phyloP scores from a whole-genome alignment of 805 yeast genomes.

The Candida coquimbonensis region DNA sequence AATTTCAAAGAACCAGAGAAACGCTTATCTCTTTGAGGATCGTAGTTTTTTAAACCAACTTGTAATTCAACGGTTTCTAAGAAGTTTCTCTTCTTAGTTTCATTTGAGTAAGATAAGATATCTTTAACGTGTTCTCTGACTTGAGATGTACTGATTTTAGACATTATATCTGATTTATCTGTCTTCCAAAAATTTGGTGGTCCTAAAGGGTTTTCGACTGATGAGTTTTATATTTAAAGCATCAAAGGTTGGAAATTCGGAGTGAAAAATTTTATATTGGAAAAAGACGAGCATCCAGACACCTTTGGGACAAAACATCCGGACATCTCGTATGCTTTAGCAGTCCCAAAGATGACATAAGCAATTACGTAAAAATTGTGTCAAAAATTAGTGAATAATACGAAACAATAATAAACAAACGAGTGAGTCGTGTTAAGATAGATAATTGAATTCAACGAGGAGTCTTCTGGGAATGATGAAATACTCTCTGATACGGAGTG shows the following conservation, averaged over 20 bases:
- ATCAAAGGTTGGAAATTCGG: too few species aligned
- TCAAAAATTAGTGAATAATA: background rate
- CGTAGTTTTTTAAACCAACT: slow-evolving; percentile 99
- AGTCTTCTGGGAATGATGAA: background rate
- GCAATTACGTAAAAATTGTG: background rate
- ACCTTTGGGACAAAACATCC: background rate
- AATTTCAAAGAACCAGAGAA: slow-evolving; percentile 99
- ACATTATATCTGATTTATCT: slow-evolving; percentile 45
- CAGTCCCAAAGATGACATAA: slow-evolving; percentile 7
- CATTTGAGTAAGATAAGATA: slow-evolving; percentile 82
- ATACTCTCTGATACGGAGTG: background rate
- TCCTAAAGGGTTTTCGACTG: slow-evolving; percentile 46
- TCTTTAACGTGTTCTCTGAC: slow-evolving; percentile 96
- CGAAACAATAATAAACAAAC: too few species aligned
- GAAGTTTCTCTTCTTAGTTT: slow-evolving; percentile 99
- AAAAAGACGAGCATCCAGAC: slow-evolving; percentile 1
- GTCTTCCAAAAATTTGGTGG: slow-evolving; percentile 75
- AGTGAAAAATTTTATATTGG: background rate
- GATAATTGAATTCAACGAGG: background rate
- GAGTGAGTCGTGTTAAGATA: background rate
- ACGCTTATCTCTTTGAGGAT: slow-evolving; percentile 99
- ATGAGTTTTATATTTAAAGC: slow-evolving; percentile 7
- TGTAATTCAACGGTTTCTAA: slow-evolving; percentile 99
- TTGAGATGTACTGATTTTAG: slow-evolving; percentile 85
- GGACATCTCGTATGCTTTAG: background rate